These are phyloP conservation scores for Penicillium sp. DNA, from an alignment of 2,329 filamentous ascomycete genomes.

Conservation along the genomic window DNA sequence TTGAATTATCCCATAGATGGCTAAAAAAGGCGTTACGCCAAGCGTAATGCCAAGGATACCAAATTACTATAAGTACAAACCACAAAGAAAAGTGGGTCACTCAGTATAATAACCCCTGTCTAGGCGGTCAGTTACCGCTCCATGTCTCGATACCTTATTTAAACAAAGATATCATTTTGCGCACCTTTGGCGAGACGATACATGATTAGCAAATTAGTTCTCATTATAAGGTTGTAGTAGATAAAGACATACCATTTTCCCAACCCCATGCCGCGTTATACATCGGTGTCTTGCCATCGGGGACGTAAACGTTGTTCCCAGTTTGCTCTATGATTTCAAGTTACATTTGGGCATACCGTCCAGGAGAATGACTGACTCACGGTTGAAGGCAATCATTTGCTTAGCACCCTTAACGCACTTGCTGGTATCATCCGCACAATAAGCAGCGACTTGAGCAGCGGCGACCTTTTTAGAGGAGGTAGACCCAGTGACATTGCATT, in stretches of 20 bases:
- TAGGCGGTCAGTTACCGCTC: too few species aligned
- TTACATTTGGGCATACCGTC: not conserved
- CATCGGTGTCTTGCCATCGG: slow-evolving; percentile 19
- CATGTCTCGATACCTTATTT: too few species aligned
- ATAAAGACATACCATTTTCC: slow-evolving; percentile 13
- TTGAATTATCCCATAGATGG: too few species aligned
- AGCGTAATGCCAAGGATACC: too few species aligned
- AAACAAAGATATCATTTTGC: slow-evolving; percentile 7
- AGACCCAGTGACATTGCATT: slow-evolving; percentile 51
- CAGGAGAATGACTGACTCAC: slow-evolving; percentile 16
- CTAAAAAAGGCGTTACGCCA: too few species aligned
- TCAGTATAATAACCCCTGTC: too few species aligned
- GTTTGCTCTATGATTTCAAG: slow-evolving; percentile 12
- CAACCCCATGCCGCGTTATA: slow-evolving; percentile 19
- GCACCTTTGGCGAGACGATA: not conserved
- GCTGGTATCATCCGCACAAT: slow-evolving; percentile 44
- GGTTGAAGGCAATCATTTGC: slow-evolving; percentile 55
- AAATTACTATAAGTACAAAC: too few species aligned
- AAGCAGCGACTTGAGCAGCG: slow-evolving; percentile 43
- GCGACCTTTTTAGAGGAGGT: slow-evolving; percentile 47
- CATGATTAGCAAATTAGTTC: not conserved
- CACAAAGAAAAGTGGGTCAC: too few species aligned
- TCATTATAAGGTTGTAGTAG: slow-evolving; percentile 2
- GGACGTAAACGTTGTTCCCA: slow-evolving; percentile 18
- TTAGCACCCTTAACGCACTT: slow-evolving; percentile 52